Evolutionary conservation across 352 stramenopile species (phyloP), one percentile per base, ranked within the genome.

Genomic region (Phytophthora sp.): DNA sequence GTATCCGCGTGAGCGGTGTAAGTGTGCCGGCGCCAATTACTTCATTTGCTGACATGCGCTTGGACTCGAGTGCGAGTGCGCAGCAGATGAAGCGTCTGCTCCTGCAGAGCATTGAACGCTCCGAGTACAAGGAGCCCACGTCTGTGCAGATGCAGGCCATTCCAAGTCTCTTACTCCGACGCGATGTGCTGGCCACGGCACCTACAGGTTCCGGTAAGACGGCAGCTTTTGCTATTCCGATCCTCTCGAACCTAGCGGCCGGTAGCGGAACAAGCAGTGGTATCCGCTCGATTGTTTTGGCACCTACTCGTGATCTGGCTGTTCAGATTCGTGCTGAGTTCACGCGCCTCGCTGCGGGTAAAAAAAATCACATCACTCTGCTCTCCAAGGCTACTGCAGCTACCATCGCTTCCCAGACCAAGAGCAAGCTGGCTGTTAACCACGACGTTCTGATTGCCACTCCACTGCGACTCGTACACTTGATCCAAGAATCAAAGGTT

Each of bases 71-170:
- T 29, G 57, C 85, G 29, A 73, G 74, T 21, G 73, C 82, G 21
- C 76, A 94, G 57, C 75, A 80, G 42, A 84, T 95, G 70, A 87
- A 84, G 38, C 52, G 61, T 16, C 61, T 93, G 24, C 63, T 96
- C 15, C 70, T 96, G 21, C 75, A 85, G 33, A 96, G 94, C 69
- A 92, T 96, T 33, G 88, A 95, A 51, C 75, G 71, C 7, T 96
- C 88, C 23, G 84, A 94, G 64, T 99, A 98, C 92, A 98, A 98
- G 69, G 97, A 99, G 69, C 98, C 98, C 3, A 99, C 97, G 41
- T 84, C 98, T 3, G 98, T 99, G 67, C 98, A 99, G 77, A 99
- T 99, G 98, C 94, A 98, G 73, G 84, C 93, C 18, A 96, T 98
- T 49, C 95, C 96, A 30, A 87, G 86, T 36, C 64, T 99, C 54